Evolutionary conservation across 805 yeast genomes (phyloP).

Genomic region (Torulaspora gathmanii): DNA sequence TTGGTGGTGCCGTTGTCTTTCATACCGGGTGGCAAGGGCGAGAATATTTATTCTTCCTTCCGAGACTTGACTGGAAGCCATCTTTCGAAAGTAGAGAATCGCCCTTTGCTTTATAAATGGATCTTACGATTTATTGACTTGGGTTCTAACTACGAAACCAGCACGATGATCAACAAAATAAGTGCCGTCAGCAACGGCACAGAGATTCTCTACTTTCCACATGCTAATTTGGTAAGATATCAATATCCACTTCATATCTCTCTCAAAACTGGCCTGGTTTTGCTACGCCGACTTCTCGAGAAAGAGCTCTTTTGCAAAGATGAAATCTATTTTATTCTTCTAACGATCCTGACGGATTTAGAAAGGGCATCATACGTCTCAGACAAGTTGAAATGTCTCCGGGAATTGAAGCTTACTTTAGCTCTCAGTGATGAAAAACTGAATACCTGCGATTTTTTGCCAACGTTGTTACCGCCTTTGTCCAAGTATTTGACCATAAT

Average conservation of each 20-base stretch:
- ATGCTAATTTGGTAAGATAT: constrained; percentile 6
- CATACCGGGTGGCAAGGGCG: constrained; percentile 12
- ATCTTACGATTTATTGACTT: constrained; percentile 19
- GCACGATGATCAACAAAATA: constrained; percentile 2
- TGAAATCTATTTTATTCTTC: constrained; percentile 15
- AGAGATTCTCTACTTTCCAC: constrained; percentile 6
- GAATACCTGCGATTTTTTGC: constrained; percentile 3
- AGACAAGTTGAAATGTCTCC: constrained; percentile 15
- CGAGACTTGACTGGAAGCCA: constrained; percentile 13
- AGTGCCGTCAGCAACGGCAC: constrained; percentile 2
- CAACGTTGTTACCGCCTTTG: constrained; percentile 10
- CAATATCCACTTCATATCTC: constrained; percentile 21
- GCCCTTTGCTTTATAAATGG: constrained; percentile 11
- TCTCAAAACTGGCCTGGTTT: constrained; percentile 6
- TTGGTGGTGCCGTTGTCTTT: constrained; percentile 21
- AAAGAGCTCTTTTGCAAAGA: neutral
- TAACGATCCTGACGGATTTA: constrained; percentile 23
- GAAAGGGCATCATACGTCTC: constrained; percentile 6
- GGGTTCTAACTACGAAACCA: constrained; percentile 15
- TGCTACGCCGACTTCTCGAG: constrained; percentile 8
- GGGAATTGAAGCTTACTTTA: constrained; percentile 22
- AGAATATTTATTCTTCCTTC: constrained; percentile 11
- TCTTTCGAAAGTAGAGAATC: constrained; percentile 3
- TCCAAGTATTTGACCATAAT: constrained; percentile 11
- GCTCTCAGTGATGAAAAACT: constrained; percentile 13